Evolutionary conservation across 1,284 basidiomycete genomes (phyloP), one percentile per base, ranked within the genome.

Genomic region (Heterobasidion annosum): DNA sequence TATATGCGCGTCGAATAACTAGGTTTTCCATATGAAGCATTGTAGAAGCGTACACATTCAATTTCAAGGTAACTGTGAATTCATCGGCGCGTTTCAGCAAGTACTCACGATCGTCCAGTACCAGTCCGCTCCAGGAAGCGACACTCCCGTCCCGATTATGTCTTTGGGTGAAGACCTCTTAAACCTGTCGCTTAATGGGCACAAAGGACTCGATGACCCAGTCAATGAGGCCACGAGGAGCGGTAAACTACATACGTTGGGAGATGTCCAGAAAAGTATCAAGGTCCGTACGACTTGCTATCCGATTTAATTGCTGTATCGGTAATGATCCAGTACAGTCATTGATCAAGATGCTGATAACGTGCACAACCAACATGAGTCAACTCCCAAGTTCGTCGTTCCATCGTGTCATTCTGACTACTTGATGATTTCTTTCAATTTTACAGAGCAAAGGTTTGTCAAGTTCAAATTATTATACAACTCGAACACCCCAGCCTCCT

Each of bases 401-500:
- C 25, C 25, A 25, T 40, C 9, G 7, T 34, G 42, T 34, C n/a
- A n/a, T 15, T 51, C 40, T 40, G 3, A 25, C n/a, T 35, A 15
- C 15, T 34, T 10, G 3, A 33, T 43, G 35, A 19, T 46, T 51
- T 45, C 51, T 34, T 2, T 12, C 48, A 15, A 25, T 34, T n/a
- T 49, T 33, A 35, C 58, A 91, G 89, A 81, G 63, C 83, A 81
- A 49, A 82, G 89, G 35, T 93, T 77, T 63, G 87, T 88, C 19
- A 88, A 84, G n/a, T 87, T 92, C 70, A 92, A 92, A 64, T 69
- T 89, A 13, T 88, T 86, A 62, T 93, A 91, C 64, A 83, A 81
- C 18, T 81, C 88, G 44, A 73, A 81, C 18, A 84, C 88, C 5
- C 91, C 90, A 0, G 70, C 75, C 5, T 81, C 88, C 52, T 91